These are phyloP conservation scores for Russula emetica DNA, from an alignment of 768 basidiomycete species.

Conservation along the genomic window DNA sequence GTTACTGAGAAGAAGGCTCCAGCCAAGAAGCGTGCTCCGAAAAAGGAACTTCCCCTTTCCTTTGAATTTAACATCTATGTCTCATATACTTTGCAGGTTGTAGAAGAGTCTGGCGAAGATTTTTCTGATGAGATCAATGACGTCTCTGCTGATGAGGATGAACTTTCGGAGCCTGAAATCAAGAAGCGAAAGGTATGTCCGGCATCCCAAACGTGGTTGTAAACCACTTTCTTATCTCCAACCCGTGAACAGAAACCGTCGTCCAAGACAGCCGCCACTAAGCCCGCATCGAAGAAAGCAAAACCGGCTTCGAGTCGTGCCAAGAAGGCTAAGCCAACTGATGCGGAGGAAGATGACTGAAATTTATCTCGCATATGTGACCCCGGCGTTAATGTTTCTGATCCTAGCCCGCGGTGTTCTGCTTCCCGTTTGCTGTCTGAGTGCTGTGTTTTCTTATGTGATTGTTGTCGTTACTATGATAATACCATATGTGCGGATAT, in stretches of 20 bases:
- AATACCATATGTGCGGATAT: conserved; percentile 22
- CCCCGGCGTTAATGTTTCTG: background rate
- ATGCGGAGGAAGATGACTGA: conserved; percentile 23
- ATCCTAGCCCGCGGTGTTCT: background rate
- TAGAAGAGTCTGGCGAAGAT: conserved; percentile 46
- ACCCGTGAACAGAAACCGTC: conserved; percentile 10
- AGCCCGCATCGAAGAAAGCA: conserved; percentile 19
- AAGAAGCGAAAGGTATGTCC: conserved; percentile 70
- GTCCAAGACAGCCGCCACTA: conserved; percentile 11
- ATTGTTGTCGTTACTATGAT: conserved; percentile 16
- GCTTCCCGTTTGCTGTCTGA: conserved; percentile 7
- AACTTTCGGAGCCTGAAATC: conserved; percentile 38
- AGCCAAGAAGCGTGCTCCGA: conserved; percentile 43
- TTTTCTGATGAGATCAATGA: conserved; percentile 43
- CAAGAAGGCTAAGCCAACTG: conserved; percentile 18
- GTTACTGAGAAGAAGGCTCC: conserved; percentile 46
- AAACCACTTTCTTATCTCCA: background rate
- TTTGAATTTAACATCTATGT: background rate
- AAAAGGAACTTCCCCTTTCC: conserved; percentile 29
- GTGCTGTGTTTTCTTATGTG: conserved; percentile 19
- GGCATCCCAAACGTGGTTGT: background rate
- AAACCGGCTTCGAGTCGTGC: conserved; percentile 21
- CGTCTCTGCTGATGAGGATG: conserved; percentile 46
- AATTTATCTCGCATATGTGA: background rate
- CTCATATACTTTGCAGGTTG: conserved; percentile 30